Conservation (phyloP, 176 grass and related monocot genomes). For the Alopecurus myosuroides region DNA sequence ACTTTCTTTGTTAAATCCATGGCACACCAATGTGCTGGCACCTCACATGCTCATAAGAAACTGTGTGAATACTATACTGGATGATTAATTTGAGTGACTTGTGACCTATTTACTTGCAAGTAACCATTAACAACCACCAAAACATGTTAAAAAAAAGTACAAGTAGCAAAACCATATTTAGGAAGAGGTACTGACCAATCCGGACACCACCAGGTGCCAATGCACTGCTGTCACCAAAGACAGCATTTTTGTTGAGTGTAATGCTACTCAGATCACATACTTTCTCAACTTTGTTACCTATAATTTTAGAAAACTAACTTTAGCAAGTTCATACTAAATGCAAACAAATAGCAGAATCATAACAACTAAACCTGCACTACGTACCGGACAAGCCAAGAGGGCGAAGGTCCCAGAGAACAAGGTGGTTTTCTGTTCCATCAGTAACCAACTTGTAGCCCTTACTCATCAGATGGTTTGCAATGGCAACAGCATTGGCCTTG, state of each 20-base stretch:
- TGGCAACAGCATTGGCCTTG: constrained; percentile 85
- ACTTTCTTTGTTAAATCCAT: neutral
- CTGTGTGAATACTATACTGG: neutral
- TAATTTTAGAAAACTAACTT: constrained; percentile 14
- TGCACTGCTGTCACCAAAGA: constrained; percentile 97
- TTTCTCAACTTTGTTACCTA: constrained; percentile 98
- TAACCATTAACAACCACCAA: neutral
- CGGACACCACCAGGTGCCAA: constrained; percentile 92
- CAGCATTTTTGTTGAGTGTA: constrained; percentile 97
- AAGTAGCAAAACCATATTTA: neutral
- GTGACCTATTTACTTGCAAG: neutral
- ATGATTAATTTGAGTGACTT: neutral
- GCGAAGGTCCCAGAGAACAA: constrained; percentile 99
- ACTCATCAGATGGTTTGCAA: constrained; percentile 94
- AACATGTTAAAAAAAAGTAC: neutral
- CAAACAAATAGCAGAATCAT: neutral
- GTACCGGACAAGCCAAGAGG: constrained; percentile 97
- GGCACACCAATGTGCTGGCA: neutral
- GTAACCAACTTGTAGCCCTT: constrained; percentile 99
- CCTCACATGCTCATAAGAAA: neutral
- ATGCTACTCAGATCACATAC: constrained; percentile 92
- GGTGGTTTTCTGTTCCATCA: constrained; percentile 96
- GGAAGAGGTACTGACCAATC: constrained; percentile 56
- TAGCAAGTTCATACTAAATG: neutral
- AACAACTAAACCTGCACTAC: neutral